These are phyloP conservation scores for Berberis thunbergii DNA, from an alignment of 164 flowering plant species.

Conservation along the genomic window DNA sequence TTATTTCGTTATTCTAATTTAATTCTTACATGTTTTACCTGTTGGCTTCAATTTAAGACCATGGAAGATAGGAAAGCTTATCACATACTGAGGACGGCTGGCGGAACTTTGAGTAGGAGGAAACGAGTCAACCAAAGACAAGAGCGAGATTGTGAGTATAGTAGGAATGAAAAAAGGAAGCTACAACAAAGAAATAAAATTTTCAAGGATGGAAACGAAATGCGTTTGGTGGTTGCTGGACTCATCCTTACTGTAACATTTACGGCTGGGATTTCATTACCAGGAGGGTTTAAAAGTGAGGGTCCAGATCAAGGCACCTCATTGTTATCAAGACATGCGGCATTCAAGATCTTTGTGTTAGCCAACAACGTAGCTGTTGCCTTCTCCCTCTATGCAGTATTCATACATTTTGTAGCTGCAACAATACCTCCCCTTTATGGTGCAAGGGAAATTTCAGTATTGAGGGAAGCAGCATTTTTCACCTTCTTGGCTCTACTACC, in stretches of 20 bases:
- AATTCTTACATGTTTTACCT: too few relatives aligned
- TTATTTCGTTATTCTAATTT: too few relatives aligned
- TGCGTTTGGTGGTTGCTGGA: neutral
- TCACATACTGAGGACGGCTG: too few relatives aligned
- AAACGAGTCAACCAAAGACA: neutral
- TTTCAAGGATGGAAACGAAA: neutral
- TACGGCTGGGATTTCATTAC: neutral
- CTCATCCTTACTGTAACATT: neutral
- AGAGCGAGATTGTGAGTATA: neutral
- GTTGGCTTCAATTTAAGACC: too few relatives aligned
- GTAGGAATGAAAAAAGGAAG: neutral
- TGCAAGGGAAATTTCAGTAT: neutral
- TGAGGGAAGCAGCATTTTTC: neutral
- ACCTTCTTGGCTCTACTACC: neutral
- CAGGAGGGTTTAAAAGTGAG: neutral
- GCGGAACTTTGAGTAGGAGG: neutral
- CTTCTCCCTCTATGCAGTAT: neutral
- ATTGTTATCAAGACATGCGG: neutral
- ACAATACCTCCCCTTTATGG: neutral
- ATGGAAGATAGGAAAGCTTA: too few relatives aligned
- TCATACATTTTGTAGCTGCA: neutral
- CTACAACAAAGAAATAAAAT: neutral
- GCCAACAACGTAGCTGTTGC: neutral
- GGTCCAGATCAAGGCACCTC: neutral
- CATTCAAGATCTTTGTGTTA: neutral